A percentile compares a stretch with the other conserved stretches of the same genome.
Evolutionary conservation across 2,329 filamentous ascomycete species (phyloP).

Genomic region (Fusarium pseudocircinatum): DNA sequence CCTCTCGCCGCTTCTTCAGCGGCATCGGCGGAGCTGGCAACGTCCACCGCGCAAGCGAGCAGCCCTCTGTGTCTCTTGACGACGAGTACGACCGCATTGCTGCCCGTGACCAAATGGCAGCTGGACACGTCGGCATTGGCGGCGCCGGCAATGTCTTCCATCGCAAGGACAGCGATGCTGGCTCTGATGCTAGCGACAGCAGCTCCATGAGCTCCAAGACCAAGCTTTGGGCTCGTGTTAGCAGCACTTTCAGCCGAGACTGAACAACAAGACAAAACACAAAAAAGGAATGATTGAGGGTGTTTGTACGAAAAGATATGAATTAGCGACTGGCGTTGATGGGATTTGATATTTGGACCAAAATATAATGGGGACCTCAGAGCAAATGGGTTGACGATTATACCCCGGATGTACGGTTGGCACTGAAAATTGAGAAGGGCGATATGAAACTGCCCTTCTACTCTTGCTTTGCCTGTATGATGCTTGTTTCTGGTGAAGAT

Average conservation of each 20-base stretch:
- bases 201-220: slow-evolving; percentile 49
- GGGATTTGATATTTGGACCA: slow-evolving; percentile 3
- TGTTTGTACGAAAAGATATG: slow-evolving; percentile 9
- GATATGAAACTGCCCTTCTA: slow-evolving; percentile 30
- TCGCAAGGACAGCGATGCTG: slow-evolving; percentile 49
- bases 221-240: slow-evolving; percentile 49
- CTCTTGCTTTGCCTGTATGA: slow-evolving; percentile 34
- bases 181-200: slow-evolving; percentile 50
- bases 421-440: slow-evolving; percentile 26
- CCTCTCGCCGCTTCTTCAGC: slow-evolving; percentile 66
- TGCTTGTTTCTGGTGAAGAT: slow-evolving; percentile 59
- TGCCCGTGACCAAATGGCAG: slow-evolving; percentile 52
- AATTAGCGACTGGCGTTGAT: slow-evolving; percentile 43
- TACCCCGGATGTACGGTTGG: slow-evolving; percentile 32
- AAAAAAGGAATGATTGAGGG: neutral
- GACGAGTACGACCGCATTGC: slow-evolving; percentile 57
- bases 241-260: slow-evolving; percentile 47
- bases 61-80: slow-evolving; percentile 61
- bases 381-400: slow-evolving; percentile 42
- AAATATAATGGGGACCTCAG: slow-evolving; percentile 44
- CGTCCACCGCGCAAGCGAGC: slow-evolving; percentile 57
- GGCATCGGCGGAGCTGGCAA: slow-evolving; percentile 76
- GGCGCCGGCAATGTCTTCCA: slow-evolving; percentile 74
- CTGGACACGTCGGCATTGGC: slow-evolving; percentile 73
- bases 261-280: slow-evolving; percentile 6